phyloP scores from a whole-genome alignment of 2,329 filamentous ascomycete genomes.

The Aspergillus udagawae region DNA sequence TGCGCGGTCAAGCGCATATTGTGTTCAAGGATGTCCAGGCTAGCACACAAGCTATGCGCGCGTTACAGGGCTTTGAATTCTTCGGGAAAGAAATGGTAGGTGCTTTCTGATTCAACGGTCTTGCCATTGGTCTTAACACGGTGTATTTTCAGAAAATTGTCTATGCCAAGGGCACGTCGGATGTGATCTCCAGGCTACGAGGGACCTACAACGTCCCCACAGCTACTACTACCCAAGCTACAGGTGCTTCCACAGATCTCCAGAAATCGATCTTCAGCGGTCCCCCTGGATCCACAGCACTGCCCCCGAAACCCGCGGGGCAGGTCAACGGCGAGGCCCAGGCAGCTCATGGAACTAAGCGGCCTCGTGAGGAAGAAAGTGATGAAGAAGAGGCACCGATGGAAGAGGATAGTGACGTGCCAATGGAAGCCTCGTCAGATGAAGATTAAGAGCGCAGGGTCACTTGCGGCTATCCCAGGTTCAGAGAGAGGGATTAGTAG shows the following conservation, averaged over 20 bases:
- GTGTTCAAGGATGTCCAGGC: slow-evolving; percentile 85
- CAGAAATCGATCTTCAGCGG: slow-evolving; percentile 79
- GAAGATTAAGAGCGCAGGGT: slow-evolving; percentile 53
- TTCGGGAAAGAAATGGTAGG: slow-evolving; percentile 80
- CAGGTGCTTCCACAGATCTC: slow-evolving; percentile 65
- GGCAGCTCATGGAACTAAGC: slow-evolving; percentile 59
- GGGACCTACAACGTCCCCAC: slow-evolving; percentile 76
- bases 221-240: slow-evolving; percentile 46
- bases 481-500: slow-evolving; percentile 9
- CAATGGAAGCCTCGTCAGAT: slow-evolving; percentile 68
- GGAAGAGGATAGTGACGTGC: slow-evolving; percentile 67
- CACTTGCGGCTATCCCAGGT: background rate
- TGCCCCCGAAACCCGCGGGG: slow-evolving; percentile 50
- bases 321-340: slow-evolving; percentile 43
- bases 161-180: slow-evolving; percentile 85
- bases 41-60: slow-evolving; percentile 90
- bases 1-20: slow-evolving; percentile 94
- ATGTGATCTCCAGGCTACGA: slow-evolving; percentile 85
- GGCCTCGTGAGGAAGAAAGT: slow-evolving; percentile 62
- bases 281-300: slow-evolving; percentile 39
- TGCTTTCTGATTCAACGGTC: slow-evolving; percentile 15
- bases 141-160: slow-evolving; percentile 65
- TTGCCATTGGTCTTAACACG: slow-evolving; percentile 2
- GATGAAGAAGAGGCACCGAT: slow-evolving; percentile 52
- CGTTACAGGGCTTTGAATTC: slow-evolving; percentile 79